Base-by-base conservation (phyloP, 768 basidiomycete genomes). In the Baorangia bicolor region DNA sequence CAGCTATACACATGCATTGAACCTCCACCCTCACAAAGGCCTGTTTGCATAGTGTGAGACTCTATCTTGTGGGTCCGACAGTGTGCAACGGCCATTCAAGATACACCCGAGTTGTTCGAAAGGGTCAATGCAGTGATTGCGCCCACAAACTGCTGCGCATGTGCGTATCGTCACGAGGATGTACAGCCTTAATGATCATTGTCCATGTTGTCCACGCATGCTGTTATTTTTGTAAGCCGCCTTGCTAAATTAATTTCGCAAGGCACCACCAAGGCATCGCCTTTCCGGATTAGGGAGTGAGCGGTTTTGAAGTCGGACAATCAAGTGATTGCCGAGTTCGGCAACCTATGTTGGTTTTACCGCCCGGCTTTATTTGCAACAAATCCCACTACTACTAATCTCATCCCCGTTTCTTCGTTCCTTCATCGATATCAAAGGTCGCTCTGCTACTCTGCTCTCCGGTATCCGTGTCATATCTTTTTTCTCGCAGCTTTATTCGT, bases 331-430 rank as follows among this genome's bases (percentile, higher is more conserved):
- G 70, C 70, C 70, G 70, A 60, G 55, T 56, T 70, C 70, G 70
- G 72, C 72, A 72, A 73, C 67, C 64, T 58, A 73, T 44, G 66
- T 68, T 72, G 63, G 64, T 64, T 68, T 70, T 64, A 61, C 68
- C 70, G 70, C 72, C 63, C 64, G 72, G 72, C 72, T 73, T 72
- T 72, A 72, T 73, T 72, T 72, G 66, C 72, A 61, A 73, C 72
- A 72, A 72, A 62, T 73, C 70, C 66, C 70, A 73, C 70, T 73
- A 59, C 54, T 54, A 50, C 66, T n/a, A n/a, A 61, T 64, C 69
- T 53, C 68, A 55, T 68, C 58, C 68, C 66, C 64, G 52, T 59
- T 57, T 53, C 55, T 69, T 69, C 62, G 60, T 41, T 64, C 64
- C 63, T 56, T 56, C 72, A 68, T 61, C 68, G 68, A 70, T 64